A percentile compares a stretch with the other conserved stretches of the same genome.
phyloP scores from a whole-genome alignment of 352 stramenopile genomes.

The Globisporangium iwayamae region DNA sequence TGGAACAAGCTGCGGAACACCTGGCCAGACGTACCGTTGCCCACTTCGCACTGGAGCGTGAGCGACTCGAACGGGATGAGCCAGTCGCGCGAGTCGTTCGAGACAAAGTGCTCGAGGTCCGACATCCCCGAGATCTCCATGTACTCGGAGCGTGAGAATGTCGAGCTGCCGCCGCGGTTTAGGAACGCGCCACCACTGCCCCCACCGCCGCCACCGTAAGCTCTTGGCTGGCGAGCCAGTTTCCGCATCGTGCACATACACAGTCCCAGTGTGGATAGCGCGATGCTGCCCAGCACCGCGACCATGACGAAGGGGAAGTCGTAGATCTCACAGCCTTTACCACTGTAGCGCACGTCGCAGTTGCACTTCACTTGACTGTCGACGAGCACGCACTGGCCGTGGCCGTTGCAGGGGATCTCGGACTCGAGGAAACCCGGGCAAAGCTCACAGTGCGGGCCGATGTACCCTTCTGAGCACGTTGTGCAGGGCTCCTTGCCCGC shows the following conservation, averaged over 20 bases:
- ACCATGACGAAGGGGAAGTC: conserved; percentile 86
- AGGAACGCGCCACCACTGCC: conserved; percentile 21
- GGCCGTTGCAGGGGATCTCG: conserved; percentile 62
- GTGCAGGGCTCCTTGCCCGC: conserved; percentile 63
- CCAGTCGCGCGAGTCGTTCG: conserved; percentile 85
- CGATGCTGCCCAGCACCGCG: conserved; percentile 70
- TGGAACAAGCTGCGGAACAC: conserved; percentile 87
- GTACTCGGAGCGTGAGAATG: conserved; percentile 78
- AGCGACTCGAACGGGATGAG: conserved; percentile 88
- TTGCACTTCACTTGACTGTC: conserved; percentile 54
- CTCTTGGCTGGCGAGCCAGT: conserved; percentile 63
- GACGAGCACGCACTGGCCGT: conserved; percentile 60
- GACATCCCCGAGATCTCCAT: conserved; percentile 85
- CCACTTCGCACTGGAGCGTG: conserved; percentile 80
- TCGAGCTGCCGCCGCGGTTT: conserved; percentile 35
- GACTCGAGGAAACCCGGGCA: conserved; percentile 77
- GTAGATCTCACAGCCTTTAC: conserved; percentile 74
- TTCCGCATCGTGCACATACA: conserved; percentile 87
- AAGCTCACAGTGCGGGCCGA: conserved; percentile 60
- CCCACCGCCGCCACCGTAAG: conserved; percentile 5
- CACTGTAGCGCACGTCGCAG: conserved; percentile 74
- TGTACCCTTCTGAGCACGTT: conserved; percentile 72
- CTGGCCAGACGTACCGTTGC: conserved; percentile 86
- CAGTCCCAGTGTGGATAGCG: conserved; percentile 76
- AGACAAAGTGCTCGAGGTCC: conserved; percentile 86